phyloP scores from a whole-genome alignment of 2,329 filamentous ascomycete genomes.

The Aspergillus sergii region DNA sequence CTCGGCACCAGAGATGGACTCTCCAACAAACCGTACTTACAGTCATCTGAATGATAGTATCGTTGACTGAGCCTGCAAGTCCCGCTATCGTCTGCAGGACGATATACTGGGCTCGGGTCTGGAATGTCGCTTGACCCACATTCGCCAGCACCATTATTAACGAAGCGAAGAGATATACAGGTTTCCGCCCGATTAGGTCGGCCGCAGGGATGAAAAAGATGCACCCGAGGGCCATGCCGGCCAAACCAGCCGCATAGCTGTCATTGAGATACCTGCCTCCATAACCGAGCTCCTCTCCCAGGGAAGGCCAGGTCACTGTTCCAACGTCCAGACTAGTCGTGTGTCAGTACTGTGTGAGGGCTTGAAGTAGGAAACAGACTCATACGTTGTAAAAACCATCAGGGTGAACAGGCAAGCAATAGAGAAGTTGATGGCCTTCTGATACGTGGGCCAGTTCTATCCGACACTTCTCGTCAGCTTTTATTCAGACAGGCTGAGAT shows the following conservation, averaged over 20 bases:
- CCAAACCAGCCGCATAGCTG: conserved; percentile 12
- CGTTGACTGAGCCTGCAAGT: conserved; percentile 12
- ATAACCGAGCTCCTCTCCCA: conserved; percentile 15
- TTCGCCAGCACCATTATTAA: conserved; percentile 8
- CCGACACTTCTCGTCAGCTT: not conserved
- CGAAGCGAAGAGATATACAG: conserved; percentile 11
- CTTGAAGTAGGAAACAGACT: not conserved
- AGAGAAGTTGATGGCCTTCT: conserved; percentile 12
- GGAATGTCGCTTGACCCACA: conserved; percentile 4
- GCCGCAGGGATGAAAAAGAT: conserved; percentile 19
- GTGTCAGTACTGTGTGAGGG: not conserved
- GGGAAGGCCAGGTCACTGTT: conserved; percentile 11
- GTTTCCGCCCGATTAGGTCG: conserved; percentile 14
- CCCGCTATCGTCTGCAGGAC: conserved; percentile 9
- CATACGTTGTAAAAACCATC: conserved; percentile 15
- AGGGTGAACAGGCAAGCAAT: conserved; percentile 17
- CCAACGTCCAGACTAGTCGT: conserved; percentile 10
- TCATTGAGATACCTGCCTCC: conserved; percentile 11
- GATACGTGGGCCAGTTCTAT: conserved; percentile 15
- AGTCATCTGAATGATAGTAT: conserved; percentile 18
- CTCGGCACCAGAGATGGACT: not conserved
- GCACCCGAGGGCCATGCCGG: conserved; percentile 13
- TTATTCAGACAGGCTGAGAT: too few species aligned
- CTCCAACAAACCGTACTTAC: not conserved
- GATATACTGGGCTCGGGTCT: conserved; percentile 9